Conservation (phyloP, 202 grass and related monocot species). For the Setaria viridis region DNA sequence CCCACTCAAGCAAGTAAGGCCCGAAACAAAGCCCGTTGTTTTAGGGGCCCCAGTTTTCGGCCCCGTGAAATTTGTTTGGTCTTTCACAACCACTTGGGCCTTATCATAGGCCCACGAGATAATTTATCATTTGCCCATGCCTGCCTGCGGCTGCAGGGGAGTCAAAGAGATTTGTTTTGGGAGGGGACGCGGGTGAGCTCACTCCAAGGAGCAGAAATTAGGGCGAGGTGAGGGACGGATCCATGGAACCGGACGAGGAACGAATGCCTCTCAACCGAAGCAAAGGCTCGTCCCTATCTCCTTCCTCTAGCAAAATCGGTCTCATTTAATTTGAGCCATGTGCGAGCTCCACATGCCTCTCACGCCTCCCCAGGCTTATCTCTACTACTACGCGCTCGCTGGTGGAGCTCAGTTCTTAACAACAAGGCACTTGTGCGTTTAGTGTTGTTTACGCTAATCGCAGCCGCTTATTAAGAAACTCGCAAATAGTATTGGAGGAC, state of each 20-base stretch:
- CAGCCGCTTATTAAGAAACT: background rate
- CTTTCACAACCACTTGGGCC: background rate
- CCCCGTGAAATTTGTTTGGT: background rate
- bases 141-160: too few species aligned
- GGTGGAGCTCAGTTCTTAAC: background rate
- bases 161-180: background rate
- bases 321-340: conserved; percentile 46
- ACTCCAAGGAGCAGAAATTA: conserved; percentile 39
- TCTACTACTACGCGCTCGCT: background rate
- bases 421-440: background rate
- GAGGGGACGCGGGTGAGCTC: background rate
- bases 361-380: conserved; percentile 40
- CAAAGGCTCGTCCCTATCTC: conserved; percentile 38
- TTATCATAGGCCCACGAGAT: background rate
- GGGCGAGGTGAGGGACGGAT: conserved; percentile 8
- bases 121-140: background rate
- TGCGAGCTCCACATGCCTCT: conserved; percentile 50
- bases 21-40: background rate
- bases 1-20: background rate
- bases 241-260: background rate
- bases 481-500: background rate
- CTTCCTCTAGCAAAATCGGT: conserved; percentile 13
- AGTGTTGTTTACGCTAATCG: conserved; percentile 37
- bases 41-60: background rate
- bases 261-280: conserved; percentile 39